phyloP scores from a whole-genome alignment of 2,329 filamentous ascomycete genomes.

The Pseudogymnoascus sp. region DNA sequence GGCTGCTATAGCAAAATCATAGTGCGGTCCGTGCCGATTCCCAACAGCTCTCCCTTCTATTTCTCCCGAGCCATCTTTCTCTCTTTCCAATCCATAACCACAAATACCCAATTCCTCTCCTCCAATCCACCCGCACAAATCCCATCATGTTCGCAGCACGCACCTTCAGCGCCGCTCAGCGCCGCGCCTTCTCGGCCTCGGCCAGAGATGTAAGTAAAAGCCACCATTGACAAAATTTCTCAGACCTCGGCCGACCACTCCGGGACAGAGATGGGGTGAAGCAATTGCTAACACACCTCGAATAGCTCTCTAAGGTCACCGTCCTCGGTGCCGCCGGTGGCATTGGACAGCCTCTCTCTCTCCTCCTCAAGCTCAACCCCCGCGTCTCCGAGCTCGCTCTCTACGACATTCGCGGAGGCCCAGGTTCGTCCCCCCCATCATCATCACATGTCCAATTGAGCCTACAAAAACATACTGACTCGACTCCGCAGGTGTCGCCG shows the following conservation, averaged over 20 bases:
- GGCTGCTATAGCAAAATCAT: slow-evolving; percentile 1
- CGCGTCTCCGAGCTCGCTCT: slow-evolving; percentile 88
- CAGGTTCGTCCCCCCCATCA: slow-evolving; percentile 53
- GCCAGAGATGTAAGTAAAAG: slow-evolving; percentile 58
- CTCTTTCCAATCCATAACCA: slow-evolving; percentile 10
- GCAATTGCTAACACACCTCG: slow-evolving; percentile 13
- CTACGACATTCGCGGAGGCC: slow-evolving; percentile 93
- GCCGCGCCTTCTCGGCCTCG: slow-evolving; percentile 73
- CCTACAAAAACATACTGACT: slow-evolving; percentile 18
- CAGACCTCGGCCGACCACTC: slow-evolving; percentile 1
- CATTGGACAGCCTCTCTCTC: slow-evolving; percentile 95
- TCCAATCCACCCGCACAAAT: slow-evolving; percentile 14
- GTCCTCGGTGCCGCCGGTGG: slow-evolving; percentile 95
- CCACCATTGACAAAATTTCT: slow-evolving; percentile 11
- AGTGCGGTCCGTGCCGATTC: slow-evolving; percentile 6
- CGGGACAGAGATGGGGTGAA: slow-evolving; percentile 4
- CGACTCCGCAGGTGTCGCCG: slow-evolving; percentile 70
- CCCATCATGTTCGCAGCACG: slow-evolving; percentile 66
- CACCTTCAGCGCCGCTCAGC: slow-evolving; percentile 50
- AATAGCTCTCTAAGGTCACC: slow-evolving; percentile 88
- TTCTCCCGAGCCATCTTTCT: slow-evolving; percentile 8
- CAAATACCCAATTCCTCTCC: slow-evolving; percentile 13
- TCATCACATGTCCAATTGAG: background rate
- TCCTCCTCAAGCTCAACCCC: slow-evolving; percentile 98
- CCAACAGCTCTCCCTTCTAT: slow-evolving; percentile 5